Evolutionary conservation across 1,139 yeast species (phyloP).

Genomic region (Blastobotrys ciferrii): DNA sequence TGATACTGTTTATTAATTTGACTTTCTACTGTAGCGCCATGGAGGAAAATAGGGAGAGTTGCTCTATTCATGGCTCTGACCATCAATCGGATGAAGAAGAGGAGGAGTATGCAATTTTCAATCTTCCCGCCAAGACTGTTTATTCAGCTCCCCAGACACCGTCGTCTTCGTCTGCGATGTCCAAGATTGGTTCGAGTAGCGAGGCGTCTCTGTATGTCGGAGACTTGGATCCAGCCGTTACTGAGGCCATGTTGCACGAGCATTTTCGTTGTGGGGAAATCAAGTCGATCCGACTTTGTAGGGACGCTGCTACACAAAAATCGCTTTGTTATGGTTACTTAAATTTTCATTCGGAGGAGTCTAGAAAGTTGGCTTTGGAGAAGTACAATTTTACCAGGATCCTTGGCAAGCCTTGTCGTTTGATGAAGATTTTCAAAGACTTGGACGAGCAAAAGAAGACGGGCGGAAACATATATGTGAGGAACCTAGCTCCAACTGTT

Average conservation of each 20-base stretch:
- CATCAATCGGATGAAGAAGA: not conserved
- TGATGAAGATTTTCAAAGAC: conserved; percentile 51
- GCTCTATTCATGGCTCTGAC: not conserved
- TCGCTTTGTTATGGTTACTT: conserved; percentile 55
- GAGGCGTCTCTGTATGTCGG: conserved; percentile 46
- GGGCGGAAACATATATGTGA: conserved; percentile 35
- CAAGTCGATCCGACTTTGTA: conserved; percentile 49
- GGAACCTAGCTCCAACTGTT: conserved; percentile 71
- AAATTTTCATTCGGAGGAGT: conserved; percentile 41
- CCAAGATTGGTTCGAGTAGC: not conserved
- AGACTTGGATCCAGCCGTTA: conserved; percentile 43
- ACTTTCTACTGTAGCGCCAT: not conserved
- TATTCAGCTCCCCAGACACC: not conserved
- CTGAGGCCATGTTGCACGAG: conserved; percentile 40
- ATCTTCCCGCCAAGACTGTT: not conserved
- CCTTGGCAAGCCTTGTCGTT: conserved; percentile 45
- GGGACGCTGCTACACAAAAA: conserved; percentile 36
- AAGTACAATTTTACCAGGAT: conserved; percentile 45
- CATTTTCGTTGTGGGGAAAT: conserved; percentile 43
- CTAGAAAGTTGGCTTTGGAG: conserved; percentile 45
- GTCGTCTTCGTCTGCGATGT: not conserved
- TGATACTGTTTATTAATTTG: too few species aligned
- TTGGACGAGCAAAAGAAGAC: conserved; percentile 8
- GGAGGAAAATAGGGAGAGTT: not conserved
- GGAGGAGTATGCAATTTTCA: conserved; percentile 1